These are phyloP conservation scores for Talaromyces funiculosus DNA, from an alignment of 2,329 filamentous ascomycete genomes.

Conservation along the genomic window DNA sequence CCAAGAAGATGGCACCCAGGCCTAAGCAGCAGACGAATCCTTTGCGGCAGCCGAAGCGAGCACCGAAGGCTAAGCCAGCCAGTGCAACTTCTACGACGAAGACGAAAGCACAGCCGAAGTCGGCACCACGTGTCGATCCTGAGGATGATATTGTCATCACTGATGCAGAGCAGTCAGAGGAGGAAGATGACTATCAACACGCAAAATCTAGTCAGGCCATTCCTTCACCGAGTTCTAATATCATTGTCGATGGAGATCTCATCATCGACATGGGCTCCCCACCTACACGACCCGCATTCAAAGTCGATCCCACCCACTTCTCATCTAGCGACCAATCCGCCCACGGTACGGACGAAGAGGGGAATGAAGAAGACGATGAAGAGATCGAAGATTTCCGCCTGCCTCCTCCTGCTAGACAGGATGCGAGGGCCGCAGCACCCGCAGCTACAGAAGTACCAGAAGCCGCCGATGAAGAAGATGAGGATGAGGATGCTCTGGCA, in stretches of 20 bases:
- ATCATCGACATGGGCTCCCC: slow-evolving; percentile 47
- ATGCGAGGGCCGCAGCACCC: slow-evolving; percentile 5
- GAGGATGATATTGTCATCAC: slow-evolving; percentile 24
- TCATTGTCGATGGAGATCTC: slow-evolving; percentile 43
- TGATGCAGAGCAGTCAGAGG: slow-evolving; percentile 25
- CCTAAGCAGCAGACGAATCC: slow-evolving; percentile 14
- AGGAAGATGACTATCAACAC: slow-evolving; percentile 18
- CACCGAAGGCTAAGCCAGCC: not conserved
- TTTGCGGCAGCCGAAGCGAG: slow-evolving; percentile 15
- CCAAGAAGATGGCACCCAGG: slow-evolving; percentile 23
- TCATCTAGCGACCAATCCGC: slow-evolving; percentile 38
- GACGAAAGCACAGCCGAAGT: slow-evolving; percentile 21
- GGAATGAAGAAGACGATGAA: slow-evolving; percentile 32
- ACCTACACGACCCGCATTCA: slow-evolving; percentile 32
- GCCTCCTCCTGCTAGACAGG: slow-evolving; percentile 31
- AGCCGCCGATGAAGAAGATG: slow-evolving; percentile 9
- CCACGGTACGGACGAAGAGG: slow-evolving; percentile 29
- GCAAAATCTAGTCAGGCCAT: slow-evolving; percentile 25
- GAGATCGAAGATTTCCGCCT: slow-evolving; percentile 35
- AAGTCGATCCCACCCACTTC: slow-evolving; percentile 38
- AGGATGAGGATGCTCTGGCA: slow-evolving; percentile 49
- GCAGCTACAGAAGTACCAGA: not conserved
- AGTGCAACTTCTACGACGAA: not conserved
- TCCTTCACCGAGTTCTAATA: slow-evolving; percentile 37
- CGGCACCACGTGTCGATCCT: slow-evolving; percentile 21